Conservation (phyloP, 768 basidiomycete species). For the Exidia glandulosa region DNA sequence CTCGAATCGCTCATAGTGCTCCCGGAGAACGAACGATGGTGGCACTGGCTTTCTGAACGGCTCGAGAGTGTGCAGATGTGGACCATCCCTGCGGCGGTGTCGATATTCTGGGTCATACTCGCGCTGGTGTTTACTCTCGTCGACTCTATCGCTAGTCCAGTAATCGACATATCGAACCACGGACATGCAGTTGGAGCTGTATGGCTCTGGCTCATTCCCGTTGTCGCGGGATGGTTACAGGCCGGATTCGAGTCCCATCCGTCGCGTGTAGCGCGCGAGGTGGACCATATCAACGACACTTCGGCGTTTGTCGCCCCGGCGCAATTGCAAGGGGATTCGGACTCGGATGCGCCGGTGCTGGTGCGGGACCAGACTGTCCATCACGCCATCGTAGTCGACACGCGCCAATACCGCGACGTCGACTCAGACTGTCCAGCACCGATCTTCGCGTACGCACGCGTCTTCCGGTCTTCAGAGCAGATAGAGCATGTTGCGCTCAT, state of each 20-base stretch:
- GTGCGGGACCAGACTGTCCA: not conserved
- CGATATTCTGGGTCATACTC: conserved; percentile 33
- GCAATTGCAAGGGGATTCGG: not conserved
- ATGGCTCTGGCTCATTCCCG: conserved; percentile 34
- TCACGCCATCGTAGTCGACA: not conserved
- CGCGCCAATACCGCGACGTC: not conserved
- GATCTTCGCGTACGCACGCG: conserved; percentile 14
- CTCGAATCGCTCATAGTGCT: conserved; percentile 33
- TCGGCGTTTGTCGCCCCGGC: conserved; percentile 4
- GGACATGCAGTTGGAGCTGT: conserved; percentile 29
- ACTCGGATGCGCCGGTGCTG: not conserved
- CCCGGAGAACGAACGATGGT: conserved; percentile 32
- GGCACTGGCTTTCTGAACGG: conserved; percentile 21
- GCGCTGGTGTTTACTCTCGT: conserved; percentile 31
- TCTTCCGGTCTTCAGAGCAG: conserved; percentile 9
- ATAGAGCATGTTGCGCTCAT: conserved; percentile 9
- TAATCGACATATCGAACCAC: conserved; percentile 17
- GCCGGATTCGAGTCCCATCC: conserved; percentile 30
- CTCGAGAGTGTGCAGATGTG: conserved; percentile 29
- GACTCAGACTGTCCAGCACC: conserved; percentile 14
- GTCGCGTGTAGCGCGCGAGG: conserved; percentile 18
- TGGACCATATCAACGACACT: conserved; percentile 18
- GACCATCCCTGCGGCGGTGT: conserved; percentile 28
- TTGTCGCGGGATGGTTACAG: conserved; percentile 31
- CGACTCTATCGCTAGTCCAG: conserved; percentile 9